Percentiles rank a stretch among this genome's conserved stretches.
These are phyloP conservation scores for Sphaerulina vaccinii DNA, from an alignment of 2,329 filamentous ascomycete species.

Conservation along the genomic window DNA sequence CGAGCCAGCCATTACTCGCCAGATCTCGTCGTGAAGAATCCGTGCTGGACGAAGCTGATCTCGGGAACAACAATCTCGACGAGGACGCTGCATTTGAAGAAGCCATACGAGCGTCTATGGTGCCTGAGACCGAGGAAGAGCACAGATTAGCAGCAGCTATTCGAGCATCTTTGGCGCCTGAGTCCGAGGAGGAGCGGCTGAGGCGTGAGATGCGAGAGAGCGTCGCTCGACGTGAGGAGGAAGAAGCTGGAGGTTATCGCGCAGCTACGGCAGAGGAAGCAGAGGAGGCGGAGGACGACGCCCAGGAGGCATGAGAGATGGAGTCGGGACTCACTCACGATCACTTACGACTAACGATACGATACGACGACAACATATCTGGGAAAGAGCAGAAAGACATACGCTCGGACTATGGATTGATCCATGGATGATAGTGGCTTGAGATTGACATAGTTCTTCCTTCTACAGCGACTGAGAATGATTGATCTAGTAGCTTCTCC, in stretches of 20 bases:
- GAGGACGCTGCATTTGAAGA: not conserved
- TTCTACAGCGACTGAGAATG: no score
- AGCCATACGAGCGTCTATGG: not conserved
- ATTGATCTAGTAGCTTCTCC: no score
- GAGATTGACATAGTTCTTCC: no score
- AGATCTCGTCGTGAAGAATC: not conserved
- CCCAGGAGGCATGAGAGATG: no score
- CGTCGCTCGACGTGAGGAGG: not conserved
- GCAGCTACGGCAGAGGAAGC: no score
- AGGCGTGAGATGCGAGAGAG: not conserved
- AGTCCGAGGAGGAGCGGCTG: not conserved
- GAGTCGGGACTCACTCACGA: no score
- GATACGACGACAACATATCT: no score
- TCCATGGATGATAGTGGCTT: no score
- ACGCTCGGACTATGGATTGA: no score
- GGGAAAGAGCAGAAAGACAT: no score
- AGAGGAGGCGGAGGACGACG: no score
- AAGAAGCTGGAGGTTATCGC: not conserved
- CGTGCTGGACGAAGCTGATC: not conserved
- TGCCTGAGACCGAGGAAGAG: not conserved
- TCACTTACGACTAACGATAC: no score
- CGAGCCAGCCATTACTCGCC: not conserved
- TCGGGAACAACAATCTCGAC: not conserved
- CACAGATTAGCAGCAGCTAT: not conserved
- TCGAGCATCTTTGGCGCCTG: not conserved